Base-by-base conservation (phyloP, 495 filamentous ascomycete genomes). In the Venustampulla echinocandica region DNA sequence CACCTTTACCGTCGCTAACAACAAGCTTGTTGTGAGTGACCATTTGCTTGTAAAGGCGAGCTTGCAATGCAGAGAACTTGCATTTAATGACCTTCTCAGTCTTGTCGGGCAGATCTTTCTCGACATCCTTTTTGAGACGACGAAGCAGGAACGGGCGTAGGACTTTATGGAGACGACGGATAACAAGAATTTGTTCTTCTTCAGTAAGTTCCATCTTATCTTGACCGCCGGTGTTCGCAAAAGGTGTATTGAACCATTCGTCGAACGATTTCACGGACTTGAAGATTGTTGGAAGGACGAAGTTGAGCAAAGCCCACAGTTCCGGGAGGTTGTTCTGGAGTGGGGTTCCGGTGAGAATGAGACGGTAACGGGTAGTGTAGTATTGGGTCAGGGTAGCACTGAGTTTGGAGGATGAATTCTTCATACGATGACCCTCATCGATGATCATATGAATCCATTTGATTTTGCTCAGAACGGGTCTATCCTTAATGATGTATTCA, bases 381-480 rank as follows among this genome's bases (percentile, higher is more conserved):
- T 96, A 97, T 35, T 87, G 80, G 35, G 90, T 90, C 48, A 98
- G 79, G 1, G 90, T 96, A 57, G 81, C 87, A 66, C 87, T 95
- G 55, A 98, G 75, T 67, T 98, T 98, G 13, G 92, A 98, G 51
- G 88, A 81, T n/a, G 85, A 71, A 64, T 98, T 98, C 77, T 98
- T 98, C 92, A 98, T 98, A 58, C 92, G 89, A 66, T 98, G 92
- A 64, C 92, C 92, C 71, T 98, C 92, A 55, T 98, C 92, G 44
- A 98, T 94, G 53, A 98, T 95, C 92, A 98, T 97, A 67, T 98
- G 93, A 42, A 92, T 83, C 92, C 92, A 98, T 64, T 95, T 95
- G 61, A 98, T 85, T 71, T 96, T 97, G 68, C 82, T 88, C 23
- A 98, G 70, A 42, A 98, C 71, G 1, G 90, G 90, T 19, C 90